Evolutionary conservation across 169 alveolate species (phyloP), one percentile per base, ranked within the genome.

Genomic region (Cystoisospora suis): DNA sequence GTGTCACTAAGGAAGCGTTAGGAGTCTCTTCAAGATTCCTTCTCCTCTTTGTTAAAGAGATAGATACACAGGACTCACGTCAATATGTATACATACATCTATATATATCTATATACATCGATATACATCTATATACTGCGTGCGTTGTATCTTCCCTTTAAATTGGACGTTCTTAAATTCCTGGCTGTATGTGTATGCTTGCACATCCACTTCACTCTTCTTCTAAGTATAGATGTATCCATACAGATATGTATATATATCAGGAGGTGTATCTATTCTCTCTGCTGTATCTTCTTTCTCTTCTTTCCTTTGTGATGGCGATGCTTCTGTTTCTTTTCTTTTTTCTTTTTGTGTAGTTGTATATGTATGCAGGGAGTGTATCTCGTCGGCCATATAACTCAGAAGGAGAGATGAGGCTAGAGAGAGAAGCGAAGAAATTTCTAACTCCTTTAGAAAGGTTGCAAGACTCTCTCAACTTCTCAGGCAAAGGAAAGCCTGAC

Each of bases 381-480:
- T 15, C 36, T 29, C 36, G 83, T 7, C 83, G 83, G 56, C 83
- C 83, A 56, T 72, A 72, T 27, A 38, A 40, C 83, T 72, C 58
- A 56, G 83, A 72, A 40, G 58, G 83, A 1, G 83, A 72, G 53
- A 56, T 1, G 83, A 29, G 3, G 56, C 56, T 38, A 12, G 58
- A 56, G 38, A 38, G 6, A 9, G 83, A 1, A 17, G 83, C 15
- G 53, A 3, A 34, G 56, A 4, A 6, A 27, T 4, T 6, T 34
- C 20, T n/a, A 56, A 40, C 58, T 15, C 32, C 42, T 12, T 6
- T 1, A 20, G 53, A 72, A 4, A 23, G 83, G 20, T 29, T 72
- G 56, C 49, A 36, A 7, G 83, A 72, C 27, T 1, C 47, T 38
- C 32, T 72, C 5, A 72, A 72, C 32, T 72, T 72, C 56, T 72